phyloP scores from a whole-genome alignment of 257 asterid species.

The Petunia secreta region DNA sequence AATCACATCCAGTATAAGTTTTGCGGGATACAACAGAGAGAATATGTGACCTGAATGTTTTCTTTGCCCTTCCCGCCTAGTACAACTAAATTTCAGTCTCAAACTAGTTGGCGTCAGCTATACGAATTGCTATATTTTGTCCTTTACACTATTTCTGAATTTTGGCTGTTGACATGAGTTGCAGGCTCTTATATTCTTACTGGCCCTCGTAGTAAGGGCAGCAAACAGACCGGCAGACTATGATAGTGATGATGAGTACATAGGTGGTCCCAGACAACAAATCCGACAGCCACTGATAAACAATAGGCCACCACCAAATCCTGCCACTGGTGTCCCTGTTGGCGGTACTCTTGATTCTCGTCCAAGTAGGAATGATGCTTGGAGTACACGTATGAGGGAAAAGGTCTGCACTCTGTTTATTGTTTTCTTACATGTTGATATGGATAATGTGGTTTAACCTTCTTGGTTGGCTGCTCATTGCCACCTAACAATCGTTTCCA shows the following conservation, averaged over 20 bases:
- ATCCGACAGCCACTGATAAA: slow-evolving; percentile 83
- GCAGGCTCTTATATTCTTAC: slow-evolving; percentile 89
- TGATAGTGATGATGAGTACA: slow-evolving; percentile 97
- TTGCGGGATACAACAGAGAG: slow-evolving; percentile 16
- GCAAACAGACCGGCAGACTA: slow-evolving; percentile 86
- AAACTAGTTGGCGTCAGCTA: not conserved
- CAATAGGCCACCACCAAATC: slow-evolving; percentile 56
- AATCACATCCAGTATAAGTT: not conserved
- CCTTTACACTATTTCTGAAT: not conserved
- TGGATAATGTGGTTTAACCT: slow-evolving; percentile 9
- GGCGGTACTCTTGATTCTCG: slow-evolving; percentile 78
- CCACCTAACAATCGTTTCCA: not conserved
- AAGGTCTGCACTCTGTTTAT: slow-evolving; percentile 53
- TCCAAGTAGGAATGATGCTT: slow-evolving; percentile 92
- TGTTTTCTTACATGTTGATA: not conserved
- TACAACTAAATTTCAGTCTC: not conserved
- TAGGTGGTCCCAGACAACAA: slow-evolving; percentile 77
- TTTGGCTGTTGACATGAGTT: slow-evolving; percentile 21
- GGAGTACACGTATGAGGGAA: slow-evolving; percentile 98
- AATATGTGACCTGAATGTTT: not conserved
- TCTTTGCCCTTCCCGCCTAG: not conserved
- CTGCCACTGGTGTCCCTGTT: slow-evolving; percentile 78
- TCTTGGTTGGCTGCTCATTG: not conserved
- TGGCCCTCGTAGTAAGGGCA: slow-evolving; percentile 90
- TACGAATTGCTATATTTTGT: not conserved